Percentiles rank a stretch among this genome's conserved stretches.
These are phyloP conservation scores for Apiospora koreana DNA, from an alignment of 2,329 filamentous ascomycete genomes.

Conservation along the genomic window DNA sequence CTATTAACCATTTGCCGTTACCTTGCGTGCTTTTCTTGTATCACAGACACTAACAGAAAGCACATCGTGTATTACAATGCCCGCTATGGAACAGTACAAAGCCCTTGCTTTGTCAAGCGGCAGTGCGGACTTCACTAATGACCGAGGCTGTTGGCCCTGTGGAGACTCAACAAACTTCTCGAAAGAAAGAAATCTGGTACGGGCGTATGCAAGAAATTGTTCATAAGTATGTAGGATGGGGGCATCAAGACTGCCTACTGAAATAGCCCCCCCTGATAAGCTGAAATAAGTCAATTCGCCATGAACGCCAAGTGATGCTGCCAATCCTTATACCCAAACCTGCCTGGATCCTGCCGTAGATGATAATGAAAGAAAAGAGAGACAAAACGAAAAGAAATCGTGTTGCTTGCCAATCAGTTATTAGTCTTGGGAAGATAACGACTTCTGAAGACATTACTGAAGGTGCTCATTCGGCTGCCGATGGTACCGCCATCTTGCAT, in stretches of 20 bases:
- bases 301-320: not conserved
- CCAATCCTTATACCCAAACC: not conserved
- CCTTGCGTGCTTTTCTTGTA: not conserved
- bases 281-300: not conserved
- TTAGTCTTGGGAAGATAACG: constrained; percentile 49
- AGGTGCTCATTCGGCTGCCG: constrained; percentile 65
- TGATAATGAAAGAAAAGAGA: not conserved
- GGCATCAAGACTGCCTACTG: not conserved
- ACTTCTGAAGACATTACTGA: constrained; percentile 67
- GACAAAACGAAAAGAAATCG: not conserved
- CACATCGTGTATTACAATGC: not conserved
- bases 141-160: not conserved
- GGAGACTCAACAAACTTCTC: not conserved
- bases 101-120: not conserved
- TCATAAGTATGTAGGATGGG: not conserved
- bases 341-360: not conserved
- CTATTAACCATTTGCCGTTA: not conserved
- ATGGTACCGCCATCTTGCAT: constrained; percentile 62
- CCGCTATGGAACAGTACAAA: not conserved
- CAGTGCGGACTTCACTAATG: not conserved
- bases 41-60: not conserved
- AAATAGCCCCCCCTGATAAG: not conserved
- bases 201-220: not conserved
- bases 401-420: constrained; percentile 11
- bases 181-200: not conserved